A percentile compares a stretch with the other conserved stretches of the same genome.
These are phyloP conservation scores for Thelephora terrestris DNA, from an alignment of 1,284 basidiomycete species.

Conservation along the genomic window DNA sequence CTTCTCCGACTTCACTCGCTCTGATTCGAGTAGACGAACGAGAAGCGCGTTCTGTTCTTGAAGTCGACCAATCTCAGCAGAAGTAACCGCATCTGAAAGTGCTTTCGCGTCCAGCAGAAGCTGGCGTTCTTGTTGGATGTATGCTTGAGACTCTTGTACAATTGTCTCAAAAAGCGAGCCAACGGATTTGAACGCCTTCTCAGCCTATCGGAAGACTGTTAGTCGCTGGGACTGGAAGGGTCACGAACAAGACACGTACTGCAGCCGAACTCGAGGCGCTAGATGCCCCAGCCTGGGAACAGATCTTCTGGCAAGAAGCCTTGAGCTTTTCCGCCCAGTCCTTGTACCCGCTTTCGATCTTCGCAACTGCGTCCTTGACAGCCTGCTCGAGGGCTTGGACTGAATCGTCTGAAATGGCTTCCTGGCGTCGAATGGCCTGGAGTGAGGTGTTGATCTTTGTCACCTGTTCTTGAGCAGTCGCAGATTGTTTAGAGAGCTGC, in stretches of 20 bases:
- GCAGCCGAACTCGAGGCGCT: constrained; percentile 34
- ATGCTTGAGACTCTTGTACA: constrained; percentile 46
- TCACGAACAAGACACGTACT: constrained; percentile 21
- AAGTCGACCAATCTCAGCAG: constrained; percentile 56
- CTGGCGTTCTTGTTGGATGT: constrained; percentile 46
- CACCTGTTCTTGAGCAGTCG: constrained; percentile 52
- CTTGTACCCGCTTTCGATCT: constrained; percentile 40
- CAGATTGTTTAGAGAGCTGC: constrained; percentile 38
- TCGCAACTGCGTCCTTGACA: constrained; percentile 42
- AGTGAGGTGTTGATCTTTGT: constrained; percentile 47
- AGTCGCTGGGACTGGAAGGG: neutral
- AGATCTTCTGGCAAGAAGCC: constrained; percentile 37
- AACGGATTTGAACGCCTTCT: constrained; percentile 42
- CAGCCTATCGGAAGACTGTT: constrained; percentile 27
- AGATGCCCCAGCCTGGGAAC: constrained; percentile 32
- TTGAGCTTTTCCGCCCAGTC: constrained; percentile 46
- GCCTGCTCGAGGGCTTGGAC: constrained; percentile 35
- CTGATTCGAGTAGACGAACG: constrained; percentile 49
- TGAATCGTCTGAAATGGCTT: constrained; percentile 44
- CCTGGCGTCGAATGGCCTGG: constrained; percentile 45
- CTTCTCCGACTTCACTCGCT: constrained; percentile 53
- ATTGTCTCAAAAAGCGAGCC: constrained; percentile 50
- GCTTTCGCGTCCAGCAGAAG: constrained; percentile 40
- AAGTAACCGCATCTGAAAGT: constrained; percentile 40
- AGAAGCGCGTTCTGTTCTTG: constrained; percentile 68